Percentiles rank a stretch among this genome's conserved stretches.
These are phyloP conservation scores for Penicillium simplicissimum DNA, from an alignment of 495 filamentous ascomycete genomes.

Conservation along the genomic window DNA sequence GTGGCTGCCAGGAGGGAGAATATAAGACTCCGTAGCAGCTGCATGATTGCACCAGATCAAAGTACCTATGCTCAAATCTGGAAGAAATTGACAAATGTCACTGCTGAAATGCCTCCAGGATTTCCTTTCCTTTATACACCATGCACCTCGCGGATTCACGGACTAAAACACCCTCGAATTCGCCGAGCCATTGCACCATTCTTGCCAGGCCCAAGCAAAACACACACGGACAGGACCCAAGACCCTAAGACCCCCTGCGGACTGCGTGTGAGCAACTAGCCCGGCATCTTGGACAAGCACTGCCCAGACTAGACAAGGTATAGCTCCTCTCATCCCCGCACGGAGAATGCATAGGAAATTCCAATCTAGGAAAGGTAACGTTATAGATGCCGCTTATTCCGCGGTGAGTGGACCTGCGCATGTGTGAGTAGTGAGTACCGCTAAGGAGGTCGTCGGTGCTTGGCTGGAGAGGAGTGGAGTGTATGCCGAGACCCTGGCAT, in stretches of 20 bases:
- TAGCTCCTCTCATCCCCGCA: slow-evolving; percentile 23
- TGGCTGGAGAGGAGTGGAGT: slow-evolving; percentile 18
- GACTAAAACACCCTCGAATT: slow-evolving; percentile 3
- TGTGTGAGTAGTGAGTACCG: slow-evolving; percentile 7
- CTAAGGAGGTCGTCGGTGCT: slow-evolving; percentile 11
- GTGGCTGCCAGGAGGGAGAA: slow-evolving; percentile 20
- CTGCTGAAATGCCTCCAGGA: background rate
- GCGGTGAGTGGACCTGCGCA: slow-evolving; percentile 6
- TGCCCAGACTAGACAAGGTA: slow-evolving; percentile 8
- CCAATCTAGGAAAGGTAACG: slow-evolving; percentile 11
- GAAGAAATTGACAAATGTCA: too few species aligned
- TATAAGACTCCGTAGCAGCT: slow-evolving; percentile 14
- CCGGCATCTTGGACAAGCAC: slow-evolving; percentile 10
- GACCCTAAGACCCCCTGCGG: slow-evolving; percentile 15
- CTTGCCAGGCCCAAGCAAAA: slow-evolving; percentile 1
- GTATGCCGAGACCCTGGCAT: slow-evolving; percentile 12
- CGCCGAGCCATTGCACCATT: slow-evolving; percentile 11
- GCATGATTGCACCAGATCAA: slow-evolving; percentile 15
- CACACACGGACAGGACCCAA: slow-evolving; percentile 1
- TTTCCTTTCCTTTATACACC: slow-evolving; percentile 18
- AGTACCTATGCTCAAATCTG: background rate
- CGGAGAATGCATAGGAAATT: slow-evolving; percentile 14
- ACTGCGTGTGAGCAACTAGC: slow-evolving; percentile 7
- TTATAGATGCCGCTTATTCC: background rate
- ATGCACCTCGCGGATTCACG: background rate